Percentiles rank a stretch among this genome's conserved stretches.
Conservation (phyloP, 306 rosid species). For the Dryas octopetala region DNA sequence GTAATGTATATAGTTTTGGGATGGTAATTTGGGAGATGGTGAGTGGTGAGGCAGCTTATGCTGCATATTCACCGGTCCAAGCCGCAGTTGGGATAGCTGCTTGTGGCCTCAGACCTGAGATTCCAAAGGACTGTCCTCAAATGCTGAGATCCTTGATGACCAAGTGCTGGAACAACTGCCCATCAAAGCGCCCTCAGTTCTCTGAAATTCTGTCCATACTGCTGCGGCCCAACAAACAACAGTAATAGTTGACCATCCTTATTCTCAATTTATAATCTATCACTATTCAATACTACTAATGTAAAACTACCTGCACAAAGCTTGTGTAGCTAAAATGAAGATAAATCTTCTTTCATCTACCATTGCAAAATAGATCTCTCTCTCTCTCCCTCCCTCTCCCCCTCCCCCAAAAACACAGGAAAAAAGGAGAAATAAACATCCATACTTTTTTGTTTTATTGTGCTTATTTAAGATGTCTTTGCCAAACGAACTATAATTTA, state of each 20-base stretch:
- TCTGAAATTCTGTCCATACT: conserved; percentile 67
- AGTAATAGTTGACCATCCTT: conserved; percentile 46
- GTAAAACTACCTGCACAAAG: conserved; percentile 25
- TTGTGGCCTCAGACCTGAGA: conserved; percentile 95
- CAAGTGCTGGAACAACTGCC: conserved; percentile 91
- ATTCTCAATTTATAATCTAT: conserved; percentile 20
- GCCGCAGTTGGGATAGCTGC: conserved; percentile 99
- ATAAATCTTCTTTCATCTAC: conserved; percentile 33
- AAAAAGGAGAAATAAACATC: neutral
- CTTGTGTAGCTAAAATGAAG: conserved; percentile 36
- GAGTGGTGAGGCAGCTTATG: conserved; percentile 85
- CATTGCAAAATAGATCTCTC: conserved; percentile 7
- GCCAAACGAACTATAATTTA: conserved; percentile 29
- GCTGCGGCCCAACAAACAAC: conserved; percentile 51
- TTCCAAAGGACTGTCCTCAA: conserved; percentile 89
- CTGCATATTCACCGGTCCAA: conserved; percentile 87
- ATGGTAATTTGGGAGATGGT: conserved; percentile 98
- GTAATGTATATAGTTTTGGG: conserved; percentile 91
- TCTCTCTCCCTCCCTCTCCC: neutral
- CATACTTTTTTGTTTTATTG: neutral
- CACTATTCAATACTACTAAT: conserved; percentile 27
- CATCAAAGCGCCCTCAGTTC: conserved; percentile 87
- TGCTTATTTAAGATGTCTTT: conserved; percentile 11
- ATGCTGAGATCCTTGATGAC: conserved; percentile 70
- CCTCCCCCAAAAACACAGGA: conserved; percentile 1